Base-by-base conservation (phyloP, 2,329 filamentous ascomycete species). In the Fusarium compactum region DNA sequence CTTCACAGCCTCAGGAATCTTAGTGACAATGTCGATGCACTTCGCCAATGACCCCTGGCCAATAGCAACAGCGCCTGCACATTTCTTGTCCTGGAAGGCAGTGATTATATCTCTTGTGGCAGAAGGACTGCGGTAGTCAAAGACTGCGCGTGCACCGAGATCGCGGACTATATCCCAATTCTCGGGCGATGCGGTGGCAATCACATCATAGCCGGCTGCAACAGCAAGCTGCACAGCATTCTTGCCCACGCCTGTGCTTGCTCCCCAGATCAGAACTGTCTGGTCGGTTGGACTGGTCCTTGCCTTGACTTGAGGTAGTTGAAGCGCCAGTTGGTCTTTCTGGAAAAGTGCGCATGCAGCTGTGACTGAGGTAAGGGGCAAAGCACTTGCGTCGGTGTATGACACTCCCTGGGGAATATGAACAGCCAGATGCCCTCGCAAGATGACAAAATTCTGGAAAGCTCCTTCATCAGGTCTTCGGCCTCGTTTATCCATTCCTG, bases 401-500 rank as follows among this genome's bases (percentile, higher is more conserved):
- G n/a, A 12, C 10, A 64, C 50, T 1, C 15, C 16, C 0, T 2
- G 3, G 0, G 61, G 59, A 8, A 50, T 2, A 1, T 24, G 34
- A 1, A 50, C 2, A 7, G 44, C 22, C 11, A 64, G 20, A 7
- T 64, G 18, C 6, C 58, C 18, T 29, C 62, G 29, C 9, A 64
- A 3, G 6, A 64, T 27, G 2, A 59, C 62, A 15, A 18, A 24
- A 2, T 64, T 9, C 3, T 64, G 62, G 1, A 64, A 64, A 3
- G 59, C 59, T 1, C 59, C 51, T 5, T 64, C 62, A 0, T 64
- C 62, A 0, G 44, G 59, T 4, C 44, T 14, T 18, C 59, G 6
- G 1, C 62, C 62, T 1, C 59, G 50, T 16, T 58, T 64, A 2
- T 64, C 62, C 59, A 64, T 64, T 1, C 62, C 62, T 1, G 25